Conservation (phyloP, 345 rosid genomes). For the Rhodomyrtus tomentosa region DNA sequence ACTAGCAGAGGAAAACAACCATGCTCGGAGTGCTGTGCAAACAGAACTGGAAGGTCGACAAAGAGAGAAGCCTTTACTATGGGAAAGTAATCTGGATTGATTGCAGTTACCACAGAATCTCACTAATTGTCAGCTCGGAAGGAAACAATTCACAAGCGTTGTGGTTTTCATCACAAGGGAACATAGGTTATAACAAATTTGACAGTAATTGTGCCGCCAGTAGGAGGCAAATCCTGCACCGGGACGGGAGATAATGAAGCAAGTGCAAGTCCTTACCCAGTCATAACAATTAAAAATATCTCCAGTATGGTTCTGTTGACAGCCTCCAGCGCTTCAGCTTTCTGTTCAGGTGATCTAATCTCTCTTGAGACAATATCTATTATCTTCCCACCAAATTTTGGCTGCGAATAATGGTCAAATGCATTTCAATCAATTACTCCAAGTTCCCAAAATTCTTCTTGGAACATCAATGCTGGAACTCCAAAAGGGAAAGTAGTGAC, state of each 20-base stretch:
- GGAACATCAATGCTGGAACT: neutral
- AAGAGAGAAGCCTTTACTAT: neutral
- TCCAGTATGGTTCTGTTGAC: slow-evolving; percentile 31
- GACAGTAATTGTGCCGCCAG: neutral
- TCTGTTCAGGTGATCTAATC: slow-evolving; percentile 19
- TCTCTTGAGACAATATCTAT: slow-evolving; percentile 38
- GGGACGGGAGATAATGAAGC: neutral
- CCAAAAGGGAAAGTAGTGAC: neutral
- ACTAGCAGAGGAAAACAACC: slow-evolving; percentile 37
- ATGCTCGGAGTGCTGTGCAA: slow-evolving; percentile 36
- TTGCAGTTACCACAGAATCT: neutral
- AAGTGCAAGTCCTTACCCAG: slow-evolving; percentile 17
- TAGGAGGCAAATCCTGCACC: neutral
- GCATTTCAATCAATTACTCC: neutral
- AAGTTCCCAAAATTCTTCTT: neutral
- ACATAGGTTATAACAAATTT: neutral
- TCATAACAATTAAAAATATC: slow-evolving; percentile 22
- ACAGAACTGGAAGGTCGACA: slow-evolving; percentile 15
- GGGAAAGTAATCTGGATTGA: neutral
- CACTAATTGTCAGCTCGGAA: neutral
- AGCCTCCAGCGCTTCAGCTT: slow-evolving; percentile 17
- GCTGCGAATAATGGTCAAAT: slow-evolving; percentile 10
- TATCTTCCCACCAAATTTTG: slow-evolving; percentile 34
- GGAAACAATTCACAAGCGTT: neutral
- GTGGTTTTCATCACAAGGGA: neutral